Evolutionary conservation across 1,139 yeast species (phyloP).

Genomic region (Blastobotrys persicus): DNA sequence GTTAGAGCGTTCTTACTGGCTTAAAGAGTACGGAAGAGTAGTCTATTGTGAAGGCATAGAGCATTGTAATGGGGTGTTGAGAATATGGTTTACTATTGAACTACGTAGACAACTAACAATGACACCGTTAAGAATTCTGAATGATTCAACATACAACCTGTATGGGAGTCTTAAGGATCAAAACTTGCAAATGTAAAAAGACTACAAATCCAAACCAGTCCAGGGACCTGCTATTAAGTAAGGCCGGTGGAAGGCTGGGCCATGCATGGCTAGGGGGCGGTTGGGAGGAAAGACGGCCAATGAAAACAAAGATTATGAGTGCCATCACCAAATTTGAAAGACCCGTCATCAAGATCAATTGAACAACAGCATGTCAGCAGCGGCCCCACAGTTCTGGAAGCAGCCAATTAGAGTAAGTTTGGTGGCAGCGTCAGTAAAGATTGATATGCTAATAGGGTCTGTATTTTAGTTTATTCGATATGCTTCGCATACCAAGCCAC

Average conservation of each 20-base stretch:
- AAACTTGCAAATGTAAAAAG: no score
- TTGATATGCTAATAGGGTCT: conserved; percentile 2
- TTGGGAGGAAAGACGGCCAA: neutral
- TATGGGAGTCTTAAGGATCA: no score
- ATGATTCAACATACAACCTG: no score
- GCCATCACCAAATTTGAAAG: neutral
- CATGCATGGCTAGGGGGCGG: neutral
- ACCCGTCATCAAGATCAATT: conserved; percentile 2
- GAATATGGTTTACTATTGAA: no score
- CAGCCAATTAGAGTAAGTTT: conserved; percentile 27
- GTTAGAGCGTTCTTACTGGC: no score
- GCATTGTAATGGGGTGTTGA: no score
- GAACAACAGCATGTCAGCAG: conserved; percentile 5
- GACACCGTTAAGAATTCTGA: no score
- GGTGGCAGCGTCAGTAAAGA: no score
- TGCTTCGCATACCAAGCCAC: conserved; percentile 78
- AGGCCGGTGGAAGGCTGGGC: conserved; percentile 1
- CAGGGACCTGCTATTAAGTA: neutral
- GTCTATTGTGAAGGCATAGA: no score
- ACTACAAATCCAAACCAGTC: no score
- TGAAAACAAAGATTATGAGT: neutral
- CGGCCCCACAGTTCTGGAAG: conserved; percentile 24
- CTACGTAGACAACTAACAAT: no score
- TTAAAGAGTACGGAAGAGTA: no score
- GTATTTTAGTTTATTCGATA: conserved; percentile 82